Evolutionary conservation across 441 rosid species (phyloP), one percentile per base, ranked within the genome.

Genomic region (Hypseocharis bilobata): DNA sequence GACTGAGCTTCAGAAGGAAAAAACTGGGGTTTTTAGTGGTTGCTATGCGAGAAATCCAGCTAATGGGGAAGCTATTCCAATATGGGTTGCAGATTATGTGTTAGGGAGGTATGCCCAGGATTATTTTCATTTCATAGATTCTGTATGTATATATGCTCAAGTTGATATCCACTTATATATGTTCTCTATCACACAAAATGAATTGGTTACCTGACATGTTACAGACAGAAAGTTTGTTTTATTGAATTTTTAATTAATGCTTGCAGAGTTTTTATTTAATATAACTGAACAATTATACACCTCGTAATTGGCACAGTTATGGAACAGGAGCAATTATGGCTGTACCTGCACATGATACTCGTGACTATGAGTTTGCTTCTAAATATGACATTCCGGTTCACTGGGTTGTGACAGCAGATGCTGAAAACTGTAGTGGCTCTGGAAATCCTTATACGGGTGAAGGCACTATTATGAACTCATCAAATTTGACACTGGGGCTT

Each of bases 311-410:
- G 20, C 74, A 65, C 88, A 92, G 98, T 75, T 92, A 90, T 70
- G 97, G 98, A 74, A 92, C 98, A 8, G 98, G 97, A 76, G 98
- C 98, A 67, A 88, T 90, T 68, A 88, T 92, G 97, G 97, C 97
- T 1, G 98, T 90, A 54, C 98, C 97, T 65, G 96, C 97, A 28
- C 98, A 92, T 72, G 98, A 92, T 64, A 67, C 79, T 14, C 86
- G 96, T 65, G 98, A 92, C 72, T 67, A 80, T 72, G 96, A 90
- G 75, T 92, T 92, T 82, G 97, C 98, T 22, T 51, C 76, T 51
- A 88, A 84, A 81, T 87, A 80, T 73, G 76, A 78, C 69, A 85
- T 92, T 76, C 89, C 96, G 1, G 78, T 88, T 45, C 60, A 17
- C 65, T 77, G 78, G 85, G 98, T 92, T n/a, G 94, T 92, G 77